Evolutionary conservation across 495 filamentous ascomycete species (phyloP), one percentile per base, ranked within the genome.

Genomic region (Penicillium pulvis): DNA sequence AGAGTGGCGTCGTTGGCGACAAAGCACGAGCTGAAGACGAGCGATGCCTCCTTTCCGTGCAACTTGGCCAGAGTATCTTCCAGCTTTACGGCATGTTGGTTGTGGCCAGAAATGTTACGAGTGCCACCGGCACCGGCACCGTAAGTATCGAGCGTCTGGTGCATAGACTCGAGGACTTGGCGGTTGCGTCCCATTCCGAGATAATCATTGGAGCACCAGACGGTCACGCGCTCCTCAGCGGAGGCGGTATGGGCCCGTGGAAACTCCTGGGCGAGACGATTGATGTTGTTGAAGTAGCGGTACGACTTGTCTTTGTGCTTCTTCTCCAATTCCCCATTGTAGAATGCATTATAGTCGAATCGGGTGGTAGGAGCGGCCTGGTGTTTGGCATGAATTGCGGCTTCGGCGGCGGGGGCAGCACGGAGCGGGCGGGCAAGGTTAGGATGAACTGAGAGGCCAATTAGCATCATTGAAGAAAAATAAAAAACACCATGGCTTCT

Each of bases 251-350:
- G 94, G 17, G 94, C 94, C 42, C 89, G 90, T 23, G 94, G 94
- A 67, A 98, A 98, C 60, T 98, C 91, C 77, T 95, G 88, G 56
- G 95, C 94, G 57, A 98, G 81, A 23, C 94, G 91, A 71, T 98
- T 98, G 86, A 98, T 98, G 80, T 98, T 98, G 81, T 98, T 98
- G 85, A 98, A 98, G 80, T 98, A 98, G 65, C 94, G 91, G 79
- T 98, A 98, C 39, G 91, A 96, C 79, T 96, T 97, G 81, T 98
- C 95, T 81, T 96, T 92, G 84, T 96, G 95, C 77, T 98, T 98
- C 86, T 97, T 98, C 64, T 95, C 91, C 57, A 98, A 76, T 71
- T 98, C 93, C 42, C 73, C 74, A 36, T 87, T 71, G 76, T 98
- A 98, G 79, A 98, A 98, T 49, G 70, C 87, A 64, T 96, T 84